Evolutionary conservation across 352 stramenopile genomes (phyloP), one percentile per base, ranked within the genome.

Genomic region (Phytophthora pini): DNA sequence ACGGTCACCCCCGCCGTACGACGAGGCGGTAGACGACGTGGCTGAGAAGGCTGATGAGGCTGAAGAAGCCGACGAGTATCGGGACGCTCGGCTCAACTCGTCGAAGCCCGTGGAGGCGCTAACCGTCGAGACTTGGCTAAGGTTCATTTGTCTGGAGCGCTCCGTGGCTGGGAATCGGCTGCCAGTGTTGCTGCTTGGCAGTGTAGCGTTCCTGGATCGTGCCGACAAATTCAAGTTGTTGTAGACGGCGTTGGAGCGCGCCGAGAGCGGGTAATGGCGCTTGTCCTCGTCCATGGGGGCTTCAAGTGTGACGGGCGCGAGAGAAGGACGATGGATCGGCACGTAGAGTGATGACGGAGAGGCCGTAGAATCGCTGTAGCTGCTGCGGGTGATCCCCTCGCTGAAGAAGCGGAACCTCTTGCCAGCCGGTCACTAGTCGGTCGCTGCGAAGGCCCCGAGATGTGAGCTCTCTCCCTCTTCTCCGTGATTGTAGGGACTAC

Each of bases 51-150:
- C 74, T 15, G 77, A 67, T 5, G 80, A 74, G 2, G 59, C 57
- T 4, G 73, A 73, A 12, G 72, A 77, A n/a, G 45, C 43, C 9
- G 60, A 86, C 56, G 84, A 93, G 68, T 80, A 93, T 38, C 84
- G 84, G 41, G 81, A 89, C 8, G 56, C 62, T 58, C 83, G 84
- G 45, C 71, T 79, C 58, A 74, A 65, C 47, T 80, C 79, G 43
- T 92, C 82, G 50, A 76, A 83, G 56, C 61, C 67, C 5, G 56
- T 65, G 1, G 54, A n/a, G n/a, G 57, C 56, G 47, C 61, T 76
- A 27, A 68, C 20, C 7, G 61, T 70, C 24, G 70, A 78, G 4
- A 78, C 61, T 46, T 78, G 65, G 61, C 79, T 88, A 34, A 87
- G 54, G 36, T 83, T 82, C 50, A 80, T 67, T 43, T 88, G 76